Base-by-base conservation (phyloP, 1,284 basidiomycete species). In the Fomitiporia mediterranea region DNA sequence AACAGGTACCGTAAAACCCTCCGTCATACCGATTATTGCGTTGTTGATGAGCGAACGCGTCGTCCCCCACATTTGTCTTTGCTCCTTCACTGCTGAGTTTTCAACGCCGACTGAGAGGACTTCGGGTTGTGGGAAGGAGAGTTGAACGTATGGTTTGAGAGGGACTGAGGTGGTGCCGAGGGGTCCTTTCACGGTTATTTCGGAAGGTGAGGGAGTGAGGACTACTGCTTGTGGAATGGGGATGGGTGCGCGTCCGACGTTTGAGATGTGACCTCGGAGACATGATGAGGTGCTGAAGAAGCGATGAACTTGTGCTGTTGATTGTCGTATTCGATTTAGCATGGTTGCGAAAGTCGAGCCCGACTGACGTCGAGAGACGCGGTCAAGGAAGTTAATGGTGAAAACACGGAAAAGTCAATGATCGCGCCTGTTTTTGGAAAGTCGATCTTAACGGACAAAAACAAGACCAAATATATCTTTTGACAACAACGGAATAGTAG, bases 51-150 rank as follows among this genome's bases (percentile, higher is more conserved):
- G 79, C 0, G 93, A 89, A 48, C 96, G 84, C 2, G 93, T 96
- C 40, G 92, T 82, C 9, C 96, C 96, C 96, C 96, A 99, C 75
- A 93, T 86, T 49, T 87, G 82, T 39, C 91, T 81, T 70, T 97
- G 94, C 50, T 82, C 73, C 71, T 93, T 91, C 47, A 82, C 67
- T 49, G 77, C 75, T 2, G 84, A 74, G 67, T 95, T 79, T 65
- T 90, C 80, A 1, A 98, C 86, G 6, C 77, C 62, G n/a, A 97
- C 72, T 17, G 76, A 69, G 59, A 87, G 67, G 1, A 74, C 72
- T 54, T 78, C 71, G 15, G 75, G 71, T 51, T 78, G 70, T 2
- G 76, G 72, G 55, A 80, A 78, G 37, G 78, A 74, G 60, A 94
- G 74, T 42, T 79, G 77, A 68, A 90, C 80, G 72, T 80, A 91